phyloP scores from a whole-genome alignment of 2,329 filamentous ascomycete species.

The Sclerotinia sclerotiorum region DNA sequence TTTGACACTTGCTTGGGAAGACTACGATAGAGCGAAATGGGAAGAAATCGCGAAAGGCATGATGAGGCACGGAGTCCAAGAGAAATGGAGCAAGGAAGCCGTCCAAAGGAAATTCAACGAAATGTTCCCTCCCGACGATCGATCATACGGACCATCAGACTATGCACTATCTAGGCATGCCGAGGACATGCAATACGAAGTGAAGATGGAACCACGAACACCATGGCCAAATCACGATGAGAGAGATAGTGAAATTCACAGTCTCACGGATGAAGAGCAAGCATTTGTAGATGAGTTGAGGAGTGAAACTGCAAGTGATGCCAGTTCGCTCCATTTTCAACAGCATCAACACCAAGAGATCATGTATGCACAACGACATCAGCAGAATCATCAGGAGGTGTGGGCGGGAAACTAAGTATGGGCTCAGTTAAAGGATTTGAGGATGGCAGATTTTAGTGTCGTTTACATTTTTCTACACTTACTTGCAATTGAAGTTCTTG shows the following conservation, averaged over 20 bases:
- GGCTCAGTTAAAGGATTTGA: background rate
- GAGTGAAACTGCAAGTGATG: conserved; percentile 29
- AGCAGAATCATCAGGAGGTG: conserved; percentile 14
- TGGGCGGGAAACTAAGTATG: conserved; percentile 16
- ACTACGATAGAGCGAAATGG: conserved; percentile 40
- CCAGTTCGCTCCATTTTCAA: conserved; percentile 26
- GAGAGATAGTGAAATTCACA: conserved; percentile 1
- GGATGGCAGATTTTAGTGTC: background rate
- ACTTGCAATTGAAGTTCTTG: background rate
- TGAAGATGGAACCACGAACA: conserved; percentile 18
- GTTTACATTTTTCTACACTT: background rate
- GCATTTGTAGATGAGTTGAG: conserved; percentile 28
- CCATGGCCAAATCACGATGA: conserved; percentile 9
- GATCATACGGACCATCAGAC: background rate
- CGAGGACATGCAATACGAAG: background rate
- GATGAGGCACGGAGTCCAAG: conserved; percentile 39
- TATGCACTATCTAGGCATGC: background rate
- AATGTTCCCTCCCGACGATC: conserved; percentile 28
- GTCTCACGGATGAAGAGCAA: conserved; percentile 16
- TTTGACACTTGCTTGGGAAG: conserved; percentile 39
- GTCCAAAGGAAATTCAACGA: conserved; percentile 42
- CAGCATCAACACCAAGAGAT: conserved; percentile 27
- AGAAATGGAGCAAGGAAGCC: conserved; percentile 41
- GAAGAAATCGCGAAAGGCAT: conserved; percentile 39
- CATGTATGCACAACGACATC: conserved; percentile 25